Evolutionary conservation across 352 stramenopile species (phyloP), one percentile per base, ranked within the genome.

Genomic region (Phytophthora constricta): DNA sequence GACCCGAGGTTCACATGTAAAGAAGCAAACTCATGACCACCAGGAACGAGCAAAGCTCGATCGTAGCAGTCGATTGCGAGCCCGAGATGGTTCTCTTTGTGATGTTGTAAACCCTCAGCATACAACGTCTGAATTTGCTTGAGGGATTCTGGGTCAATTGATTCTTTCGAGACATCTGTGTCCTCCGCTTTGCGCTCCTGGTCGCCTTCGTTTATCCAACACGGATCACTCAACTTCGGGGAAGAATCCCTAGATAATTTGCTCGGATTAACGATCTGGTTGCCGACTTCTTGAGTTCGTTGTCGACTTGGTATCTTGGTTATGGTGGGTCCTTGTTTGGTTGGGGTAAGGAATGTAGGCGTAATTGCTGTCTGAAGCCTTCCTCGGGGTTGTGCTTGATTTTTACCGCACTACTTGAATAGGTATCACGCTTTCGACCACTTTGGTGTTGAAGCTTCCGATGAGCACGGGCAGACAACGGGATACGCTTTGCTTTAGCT

Each of bases 1-100:
- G 79, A 89, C 19, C 81, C 81, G n/a, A 87, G 62, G 61, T 92
- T 93, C 50, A 93, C 73, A 37, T 89, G 74, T 43, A 92, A 50
- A 5, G 85, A 91, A 22, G 84, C 80, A 34, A 89, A 92, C 27
- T 80, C 66, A 3, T 74, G 79, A 4, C 63, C 69, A 5, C 28
- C 49, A 31, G 62, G 60, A 45, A 89, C 41, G 4, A 34, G 57
- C 33, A 92, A 72, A 20, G 78, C 84, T 34, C 65, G 60, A 54
- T 89, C 68, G 60, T 92, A 92, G 52, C 72, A 77, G 5, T 64
- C 68, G 14, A 86, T 73, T 13, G 81, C 84, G 16, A 76, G 67
- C 9, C 76, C 65, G 19, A 90, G 54, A 25, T 82, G 67, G 11
- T 82, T 77, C 16, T 71, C 70, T 33, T 88, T 87, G 60, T 92